Conservation (phyloP, 2,329 filamentous ascomycete species). For the Stenocarpella maydis region DNA sequence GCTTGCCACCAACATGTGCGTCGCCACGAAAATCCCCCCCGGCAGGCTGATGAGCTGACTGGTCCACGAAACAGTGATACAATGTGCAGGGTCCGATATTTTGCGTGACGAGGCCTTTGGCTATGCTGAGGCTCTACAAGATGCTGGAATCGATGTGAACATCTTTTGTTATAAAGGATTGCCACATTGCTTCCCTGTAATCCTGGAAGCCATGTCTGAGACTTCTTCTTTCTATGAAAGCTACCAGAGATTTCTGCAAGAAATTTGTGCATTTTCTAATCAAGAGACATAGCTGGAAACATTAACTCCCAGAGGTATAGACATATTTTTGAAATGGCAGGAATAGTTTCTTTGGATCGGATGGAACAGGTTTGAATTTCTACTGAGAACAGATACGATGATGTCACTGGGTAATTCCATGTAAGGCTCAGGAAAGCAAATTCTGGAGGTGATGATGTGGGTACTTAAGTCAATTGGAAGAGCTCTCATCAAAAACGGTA, state of each 20-base stretch:
- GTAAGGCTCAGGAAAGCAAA: too few relatives aligned
- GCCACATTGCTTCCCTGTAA: slow-evolving; percentile 11
- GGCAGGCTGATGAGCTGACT: not conserved
- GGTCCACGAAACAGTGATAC: not conserved
- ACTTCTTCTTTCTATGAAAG: not conserved
- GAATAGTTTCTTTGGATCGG: too few relatives aligned
- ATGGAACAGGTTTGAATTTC: too few relatives aligned
- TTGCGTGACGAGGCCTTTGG: slow-evolving; percentile 11
- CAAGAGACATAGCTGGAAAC: not conserved
- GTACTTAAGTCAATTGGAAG: too few relatives aligned
- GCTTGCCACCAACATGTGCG: not conserved
- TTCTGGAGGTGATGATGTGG: too few relatives aligned
- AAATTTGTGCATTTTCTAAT: too few relatives aligned
- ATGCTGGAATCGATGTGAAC: not conserved
- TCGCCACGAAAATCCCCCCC: not conserved
- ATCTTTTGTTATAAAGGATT: not conserved
- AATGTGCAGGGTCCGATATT: slow-evolving; percentile 9
- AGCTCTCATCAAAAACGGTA: too few relatives aligned
- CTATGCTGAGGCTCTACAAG: not conserved
- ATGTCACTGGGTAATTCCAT: too few relatives aligned
- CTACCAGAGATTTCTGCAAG: not conserved
- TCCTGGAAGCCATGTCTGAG: not conserved
- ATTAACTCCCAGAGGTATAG: not conserved
- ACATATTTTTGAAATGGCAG: not conserved
- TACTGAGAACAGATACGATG: too few relatives aligned